Evolutionary conservation across 805 yeast genomes (phyloP).

Genomic region (Millerozyma miso): DNA sequence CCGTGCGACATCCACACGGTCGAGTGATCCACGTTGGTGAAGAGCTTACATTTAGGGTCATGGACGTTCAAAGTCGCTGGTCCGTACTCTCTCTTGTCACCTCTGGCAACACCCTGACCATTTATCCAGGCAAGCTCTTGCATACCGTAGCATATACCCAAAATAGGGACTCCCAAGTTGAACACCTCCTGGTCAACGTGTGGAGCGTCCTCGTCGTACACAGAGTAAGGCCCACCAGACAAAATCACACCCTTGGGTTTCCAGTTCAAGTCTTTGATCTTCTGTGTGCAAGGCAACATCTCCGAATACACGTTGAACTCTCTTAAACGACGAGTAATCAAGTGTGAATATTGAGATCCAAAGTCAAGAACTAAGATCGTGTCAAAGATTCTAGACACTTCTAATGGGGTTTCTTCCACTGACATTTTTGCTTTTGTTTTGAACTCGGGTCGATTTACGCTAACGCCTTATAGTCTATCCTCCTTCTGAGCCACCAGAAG

Average conservation of each 20-base stretch:
- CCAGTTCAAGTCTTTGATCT: constrained; percentile 87
- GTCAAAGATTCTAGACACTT: constrained; percentile 88
- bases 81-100: constrained; percentile 97
- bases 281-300: constrained; percentile 99
- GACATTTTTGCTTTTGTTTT: constrained; percentile 1
- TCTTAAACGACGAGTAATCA: constrained; percentile 95
- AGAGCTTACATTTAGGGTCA: constrained; percentile 65
- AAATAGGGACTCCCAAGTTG: constrained; percentile 85
- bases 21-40: constrained; percentile 86
- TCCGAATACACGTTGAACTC: constrained; percentile 98
- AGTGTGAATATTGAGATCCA: constrained; percentile 97
- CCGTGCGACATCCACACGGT: constrained; percentile 99
- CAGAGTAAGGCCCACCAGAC: constrained; percentile 98
- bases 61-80: constrained; percentile 84
- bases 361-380: constrained; percentile 96
- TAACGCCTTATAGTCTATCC: background rate
- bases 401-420: constrained; percentile 35
- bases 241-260: constrained; percentile 94
- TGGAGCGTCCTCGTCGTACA: constrained; percentile 91
- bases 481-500: background rate
- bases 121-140: constrained; percentile 98
- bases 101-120: constrained; percentile 90
- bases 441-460: background rate
- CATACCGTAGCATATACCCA: constrained; percentile 99
- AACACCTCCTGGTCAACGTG: constrained; percentile 95